Evolutionary conservation across 495 filamentous ascomycete species (phyloP), one percentile per base, ranked within the genome.

Genomic region (Penicillium coprophilum): DNA sequence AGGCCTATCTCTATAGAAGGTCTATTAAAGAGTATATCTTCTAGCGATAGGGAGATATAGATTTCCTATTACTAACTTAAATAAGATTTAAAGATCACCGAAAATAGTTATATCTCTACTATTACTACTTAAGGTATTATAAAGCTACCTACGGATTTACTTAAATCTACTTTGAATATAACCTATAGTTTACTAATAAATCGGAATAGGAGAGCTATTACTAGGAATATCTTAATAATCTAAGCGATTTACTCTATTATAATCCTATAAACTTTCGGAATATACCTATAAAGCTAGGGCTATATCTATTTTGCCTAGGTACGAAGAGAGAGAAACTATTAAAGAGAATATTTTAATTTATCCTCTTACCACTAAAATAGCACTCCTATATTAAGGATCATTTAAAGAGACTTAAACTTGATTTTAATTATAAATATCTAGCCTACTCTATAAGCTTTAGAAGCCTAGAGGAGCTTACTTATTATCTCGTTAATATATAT

Each of bases 71-170:
- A 53, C 45, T 50, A 20, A 28, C 24, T 43, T 21, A 10, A 43
- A 12, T 50, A 61, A n/a, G 58, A 23, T 53, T 41, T 13, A 10
- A 41, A 6, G 24, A 46, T 24, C 49, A 61, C 49, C 47, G 50
- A 24, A 41, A 39, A 43, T 61, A 44, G 54, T 43, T 61, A 23
- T 49, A 61, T 43, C 58, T 61, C 23, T 61, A 61, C 32, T 15
- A 44, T 43, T 61, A 54, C 38, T 53, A 61, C 52, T 27, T 30
- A 30, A 36, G 28, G 19, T 4, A 44, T 30, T 43, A 50, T 17
- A 24, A 40, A 2, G 19, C 47, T 17, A 43, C 24, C 11, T 44
- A 57, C 30, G 23, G 47, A 28, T 57, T 61, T 38, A 28, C 58
- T 6, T 34, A 61, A 52, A 44, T 61, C 13, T 60, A 54, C 34